These are phyloP conservation scores for Candida insectalens DNA, from an alignment of 805 yeast genomes.

Conservation along the genomic window DNA sequence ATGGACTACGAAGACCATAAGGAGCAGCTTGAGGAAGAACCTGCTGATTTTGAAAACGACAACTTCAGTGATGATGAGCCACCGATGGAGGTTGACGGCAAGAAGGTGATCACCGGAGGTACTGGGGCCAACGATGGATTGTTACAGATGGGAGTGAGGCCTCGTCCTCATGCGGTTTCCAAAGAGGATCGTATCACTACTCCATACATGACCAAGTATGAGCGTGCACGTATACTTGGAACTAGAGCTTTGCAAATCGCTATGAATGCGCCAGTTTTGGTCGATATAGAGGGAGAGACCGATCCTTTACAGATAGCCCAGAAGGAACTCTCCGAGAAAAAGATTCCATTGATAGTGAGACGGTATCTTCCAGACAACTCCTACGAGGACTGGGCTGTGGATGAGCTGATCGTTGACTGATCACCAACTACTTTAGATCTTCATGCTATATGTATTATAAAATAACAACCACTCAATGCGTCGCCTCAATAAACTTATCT, in stretches of 20 bases:
- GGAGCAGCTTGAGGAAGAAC: constrained; percentile 1
- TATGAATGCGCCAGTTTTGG: constrained; percentile 96
- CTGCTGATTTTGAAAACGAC: constrained; percentile 21
- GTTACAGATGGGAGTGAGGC: constrained; percentile 28
- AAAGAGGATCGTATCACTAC: constrained; percentile 87
- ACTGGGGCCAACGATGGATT: constrained; percentile 17
- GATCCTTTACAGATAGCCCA: constrained; percentile 97
- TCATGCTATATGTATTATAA: constrained; percentile 28
- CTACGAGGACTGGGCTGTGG: constrained; percentile 98
- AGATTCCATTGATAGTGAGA: constrained; percentile 91
- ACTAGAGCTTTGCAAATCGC: constrained; percentile 96
- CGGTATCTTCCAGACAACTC: constrained; percentile 95
- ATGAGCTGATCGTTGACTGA: constrained; percentile 83
- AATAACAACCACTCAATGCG: constrained; percentile 7
- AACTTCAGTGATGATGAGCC: constrained; percentile 31
- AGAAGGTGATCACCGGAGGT: constrained; percentile 64
- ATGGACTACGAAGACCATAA: constrained; percentile 45
- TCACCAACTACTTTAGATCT: constrained; percentile 2
- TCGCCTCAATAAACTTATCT: constrained; percentile 45
- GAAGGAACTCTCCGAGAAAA: constrained; percentile 91
- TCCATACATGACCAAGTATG: constrained; percentile 98
- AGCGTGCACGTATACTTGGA: constrained; percentile 94
- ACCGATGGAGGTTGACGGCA: constrained; percentile 56
- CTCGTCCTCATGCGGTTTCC: constrained; percentile 61
- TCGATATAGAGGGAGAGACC: constrained; percentile 97